Base-by-base conservation (phyloP, 495 filamentous ascomycete genomes). In the Copromyces sp. region DNA sequence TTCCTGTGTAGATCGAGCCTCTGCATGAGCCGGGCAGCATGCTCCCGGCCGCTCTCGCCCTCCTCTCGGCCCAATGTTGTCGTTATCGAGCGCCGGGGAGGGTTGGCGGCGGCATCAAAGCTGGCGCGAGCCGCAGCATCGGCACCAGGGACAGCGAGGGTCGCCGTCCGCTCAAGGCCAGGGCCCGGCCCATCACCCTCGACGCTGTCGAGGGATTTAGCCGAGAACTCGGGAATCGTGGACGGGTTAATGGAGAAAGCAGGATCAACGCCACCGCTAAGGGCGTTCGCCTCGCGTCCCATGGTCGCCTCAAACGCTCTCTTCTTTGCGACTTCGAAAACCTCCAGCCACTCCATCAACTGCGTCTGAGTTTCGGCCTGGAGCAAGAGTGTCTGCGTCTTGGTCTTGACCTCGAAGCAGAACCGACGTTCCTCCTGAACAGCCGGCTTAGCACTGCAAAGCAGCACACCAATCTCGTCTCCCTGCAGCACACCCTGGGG, bases 361-460 rank as follows among this genome's bases (percentile, higher is more conserved):
- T 98, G 93, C 68, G 86, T 83, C 77, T 98, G 95, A 0, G 93
- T 97, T 78, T 98, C 96, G 6, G 95, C 93, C 81, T 99, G 95
- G 38, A 99, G 84, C 71, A 97, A 82, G 53, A 97, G 90, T 68
- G 89, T 94, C 76, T 90, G 92, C 77, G 95, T 96, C 80, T 98
- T 99, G 16, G 95, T 99, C 85, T 98, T 99, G 75, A 99, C 94
- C 81, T 98, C 96, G 77, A 98, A 99, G 78, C 96, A 97, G 80
- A 98, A 98, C 39, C 96, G 87, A 42, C 95, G 89, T 75, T 99
- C 95, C 79, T 99, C 95, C 76, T 94, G 90, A 47, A 94, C 91
- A 4, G 94, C 95, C 9, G 93, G 93, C 73, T 94, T 91, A 69
- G 95, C 91, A 77, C 91, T 96, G 78, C 95, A 99, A 39, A 99